phyloP scores from a whole-genome alignment of 2,329 filamentous ascomycete species.

The Venturia nashicola region DNA sequence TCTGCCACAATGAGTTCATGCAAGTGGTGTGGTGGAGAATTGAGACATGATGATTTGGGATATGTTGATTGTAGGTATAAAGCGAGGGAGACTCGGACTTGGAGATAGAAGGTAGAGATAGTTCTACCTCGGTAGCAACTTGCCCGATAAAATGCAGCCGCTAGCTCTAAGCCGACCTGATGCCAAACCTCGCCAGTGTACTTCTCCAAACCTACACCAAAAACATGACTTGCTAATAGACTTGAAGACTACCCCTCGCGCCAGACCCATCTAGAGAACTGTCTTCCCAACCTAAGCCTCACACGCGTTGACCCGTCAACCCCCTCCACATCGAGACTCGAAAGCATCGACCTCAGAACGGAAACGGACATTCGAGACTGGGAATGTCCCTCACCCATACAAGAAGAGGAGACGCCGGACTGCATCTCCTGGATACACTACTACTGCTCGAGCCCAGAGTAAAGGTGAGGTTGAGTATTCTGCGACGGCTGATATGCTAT shows the following conservation, averaged over 20 bases:
- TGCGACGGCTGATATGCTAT: no score
- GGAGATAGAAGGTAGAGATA: no score
- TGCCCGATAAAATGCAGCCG: not conserved
- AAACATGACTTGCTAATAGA: no score
- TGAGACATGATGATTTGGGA: no score
- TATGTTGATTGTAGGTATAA: no score
- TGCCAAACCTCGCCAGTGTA: not conserved
- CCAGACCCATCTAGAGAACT: not conserved
- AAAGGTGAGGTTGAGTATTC: no score
- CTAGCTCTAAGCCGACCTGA: not conserved
- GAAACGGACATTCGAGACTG: not conserved
- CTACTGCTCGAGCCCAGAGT: no score
- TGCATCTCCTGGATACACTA: no score
- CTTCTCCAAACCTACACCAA: not conserved
- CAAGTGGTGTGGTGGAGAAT: no score
- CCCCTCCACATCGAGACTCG: not conserved
- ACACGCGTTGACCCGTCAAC: not conserved
- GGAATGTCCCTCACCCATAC: not conserved
- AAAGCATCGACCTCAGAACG: not conserved
- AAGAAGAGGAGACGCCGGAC: not conserved
- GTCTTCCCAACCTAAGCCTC: not conserved
- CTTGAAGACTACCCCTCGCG: no score
- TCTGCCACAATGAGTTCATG: no score
- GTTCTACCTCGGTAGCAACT: not conserved
- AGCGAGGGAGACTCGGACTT: no score